These are phyloP conservation scores for Sanghuangporus sanghuang DNA, from an alignment of 1,284 basidiomycete species.

Conservation along the genomic window DNA sequence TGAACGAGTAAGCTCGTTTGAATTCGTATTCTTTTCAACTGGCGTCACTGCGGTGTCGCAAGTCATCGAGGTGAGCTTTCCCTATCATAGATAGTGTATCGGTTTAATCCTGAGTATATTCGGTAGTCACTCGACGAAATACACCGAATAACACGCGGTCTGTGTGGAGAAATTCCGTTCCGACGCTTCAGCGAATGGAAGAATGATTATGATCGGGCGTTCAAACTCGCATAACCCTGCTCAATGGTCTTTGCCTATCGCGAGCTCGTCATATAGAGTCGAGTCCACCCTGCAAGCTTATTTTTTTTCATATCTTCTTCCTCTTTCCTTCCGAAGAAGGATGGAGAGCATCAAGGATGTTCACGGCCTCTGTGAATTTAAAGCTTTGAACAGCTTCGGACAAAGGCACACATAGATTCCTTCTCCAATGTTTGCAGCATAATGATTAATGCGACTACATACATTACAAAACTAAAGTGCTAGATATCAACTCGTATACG, in stretches of 20 bases:
- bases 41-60: constrained; percentile 41
- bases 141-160: constrained; percentile 33
- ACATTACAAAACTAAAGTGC: constrained; percentile 15
- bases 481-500: constrained; percentile 84
- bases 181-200: constrained; percentile 40
- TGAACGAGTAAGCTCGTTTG: constrained; percentile 30
- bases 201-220: constrained; percentile 27
- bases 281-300: too few relatives aligned
- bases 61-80: constrained; percentile 34
- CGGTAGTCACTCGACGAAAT: constrained; percentile 39
- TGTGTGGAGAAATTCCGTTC: constrained; percentile 45
- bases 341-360: too few relatives aligned
- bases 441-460: not conserved
- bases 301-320: too few relatives aligned
- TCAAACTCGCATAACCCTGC: constrained; percentile 2
- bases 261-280: too few relatives aligned
- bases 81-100: not conserved
- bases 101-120: not conserved
- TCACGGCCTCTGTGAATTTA: too few relatives aligned
- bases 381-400: too few relatives aligned
- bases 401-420: too few relatives aligned
- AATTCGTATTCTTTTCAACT: constrained; percentile 43
- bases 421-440: not conserved
- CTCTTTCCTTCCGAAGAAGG: too few relatives aligned
- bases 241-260: too few relatives aligned